Evolutionary conservation across 2,329 filamentous ascomycete genomes (phyloP).

Genomic region (Penicillium sp.): DNA sequence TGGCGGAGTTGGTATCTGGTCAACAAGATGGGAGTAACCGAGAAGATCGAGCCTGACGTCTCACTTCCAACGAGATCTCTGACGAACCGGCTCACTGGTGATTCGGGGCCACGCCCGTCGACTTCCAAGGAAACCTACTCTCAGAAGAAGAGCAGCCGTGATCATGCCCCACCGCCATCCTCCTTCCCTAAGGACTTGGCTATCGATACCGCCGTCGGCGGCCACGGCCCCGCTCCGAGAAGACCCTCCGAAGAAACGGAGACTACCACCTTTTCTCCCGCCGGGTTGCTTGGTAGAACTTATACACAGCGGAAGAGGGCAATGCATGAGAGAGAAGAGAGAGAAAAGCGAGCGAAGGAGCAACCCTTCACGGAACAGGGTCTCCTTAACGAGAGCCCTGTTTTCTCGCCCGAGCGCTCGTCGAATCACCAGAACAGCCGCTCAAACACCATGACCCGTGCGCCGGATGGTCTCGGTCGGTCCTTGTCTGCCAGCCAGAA

Average conservation of each 20-base stretch:
- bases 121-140: slow-evolving; percentile 25
- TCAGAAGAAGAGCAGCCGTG: slow-evolving; percentile 29
- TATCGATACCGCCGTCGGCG: slow-evolving; percentile 20
- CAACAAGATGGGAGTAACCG: slow-evolving; percentile 63
- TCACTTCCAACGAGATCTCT: slow-evolving; percentile 46
- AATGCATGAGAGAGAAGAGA: slow-evolving; percentile 41
- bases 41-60: slow-evolving; percentile 44
- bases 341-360: slow-evolving; percentile 36
- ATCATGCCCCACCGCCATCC: slow-evolving; percentile 30
- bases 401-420: slow-evolving; percentile 40
- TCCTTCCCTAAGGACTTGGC: slow-evolving; percentile 29
- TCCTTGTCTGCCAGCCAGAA: slow-evolving; percentile 46
- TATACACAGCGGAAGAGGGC: slow-evolving; percentile 42
- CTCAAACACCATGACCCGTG: slow-evolving; percentile 34
- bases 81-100: slow-evolving; percentile 20
- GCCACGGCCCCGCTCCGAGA: not conserved
- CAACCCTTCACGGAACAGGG: slow-evolving; percentile 53
- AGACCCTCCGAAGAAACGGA: slow-evolving; percentile 16
- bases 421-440: slow-evolving; percentile 21
- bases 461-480: slow-evolving; percentile 38
- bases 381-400: slow-evolving; percentile 47
- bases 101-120: slow-evolving; percentile 10
- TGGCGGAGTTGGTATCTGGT: slow-evolving; percentile 94
- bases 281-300: slow-evolving; percentile 39
- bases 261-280: slow-evolving; percentile 35